These are phyloP conservation scores for Salix udensis DNA, from an alignment of 345 rosid species.

Conservation along the genomic window DNA sequence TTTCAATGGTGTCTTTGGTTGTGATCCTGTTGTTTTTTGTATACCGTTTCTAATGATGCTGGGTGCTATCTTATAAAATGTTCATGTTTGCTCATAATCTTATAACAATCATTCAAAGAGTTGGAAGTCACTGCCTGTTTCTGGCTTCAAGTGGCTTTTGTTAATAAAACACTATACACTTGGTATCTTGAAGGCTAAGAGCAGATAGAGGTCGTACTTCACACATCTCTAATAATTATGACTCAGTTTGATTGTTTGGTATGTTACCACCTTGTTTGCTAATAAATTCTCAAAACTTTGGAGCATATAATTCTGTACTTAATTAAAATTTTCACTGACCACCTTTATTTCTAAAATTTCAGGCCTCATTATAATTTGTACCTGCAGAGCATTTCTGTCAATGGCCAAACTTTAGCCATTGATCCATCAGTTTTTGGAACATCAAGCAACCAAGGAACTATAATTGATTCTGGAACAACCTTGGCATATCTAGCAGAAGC, in stretches of 20 bases:
- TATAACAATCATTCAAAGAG: background rate
- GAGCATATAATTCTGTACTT: background rate
- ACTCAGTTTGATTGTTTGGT: background rate
- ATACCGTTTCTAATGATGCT: background rate
- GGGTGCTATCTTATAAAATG: background rate
- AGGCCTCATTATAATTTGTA: constrained; percentile 98
- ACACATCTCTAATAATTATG: background rate
- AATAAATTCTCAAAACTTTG: background rate
- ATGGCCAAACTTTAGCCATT: constrained; percentile 56
- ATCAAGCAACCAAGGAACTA: constrained; percentile 71
- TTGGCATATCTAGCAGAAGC: constrained; percentile 84
- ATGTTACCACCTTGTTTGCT: background rate
- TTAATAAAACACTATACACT: background rate
- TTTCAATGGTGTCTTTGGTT: background rate
- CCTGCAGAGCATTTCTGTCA: constrained; percentile 78
- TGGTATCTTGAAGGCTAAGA: background rate
- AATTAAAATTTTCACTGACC: constrained; percentile 19
- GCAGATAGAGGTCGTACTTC: background rate
- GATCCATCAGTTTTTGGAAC: constrained; percentile 72
- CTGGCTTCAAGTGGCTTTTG: background rate
- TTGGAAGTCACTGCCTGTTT: background rate
- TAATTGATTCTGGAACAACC: constrained; percentile 94
- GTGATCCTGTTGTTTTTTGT: background rate
- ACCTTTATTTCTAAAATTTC: constrained; percentile 25
- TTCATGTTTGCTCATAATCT: background rate